phyloP scores from a whole-genome alignment of 108 stramenopile species.

The Cyclotella cryptica region DNA sequence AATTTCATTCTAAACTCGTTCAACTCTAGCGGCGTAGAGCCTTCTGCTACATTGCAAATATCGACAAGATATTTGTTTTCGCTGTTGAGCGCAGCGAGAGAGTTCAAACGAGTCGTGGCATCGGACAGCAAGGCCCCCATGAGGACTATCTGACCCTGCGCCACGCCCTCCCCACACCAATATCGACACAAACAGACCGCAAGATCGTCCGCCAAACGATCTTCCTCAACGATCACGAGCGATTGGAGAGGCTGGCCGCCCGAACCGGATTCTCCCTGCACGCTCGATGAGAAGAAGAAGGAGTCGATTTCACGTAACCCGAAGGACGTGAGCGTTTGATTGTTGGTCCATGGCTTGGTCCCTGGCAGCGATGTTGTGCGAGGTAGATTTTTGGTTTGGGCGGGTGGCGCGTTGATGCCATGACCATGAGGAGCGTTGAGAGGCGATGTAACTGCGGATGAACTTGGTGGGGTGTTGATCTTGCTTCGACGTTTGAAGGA shows the following conservation, averaged over 20 bases:
- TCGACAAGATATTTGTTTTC: not conserved
- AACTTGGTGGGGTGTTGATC: not conserved
- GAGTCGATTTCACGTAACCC: slow-evolving; percentile 82
- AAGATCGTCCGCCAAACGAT: slow-evolving; percentile 81
- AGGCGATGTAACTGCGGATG: not conserved
- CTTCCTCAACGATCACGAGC: slow-evolving; percentile 73
- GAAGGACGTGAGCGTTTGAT: slow-evolving; percentile 69
- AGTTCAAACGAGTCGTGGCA: slow-evolving; percentile 19
- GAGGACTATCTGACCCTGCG: slow-evolving; percentile 50
- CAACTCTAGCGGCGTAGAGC: slow-evolving; percentile 41
- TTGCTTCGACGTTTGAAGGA: slow-evolving; percentile 47
- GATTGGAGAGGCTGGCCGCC: slow-evolving; percentile 81
- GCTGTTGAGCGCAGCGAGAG: not conserved
- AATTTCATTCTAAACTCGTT: slow-evolving; percentile 38
- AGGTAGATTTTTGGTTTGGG: not conserved
- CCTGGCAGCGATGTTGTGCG: slow-evolving; percentile 28
- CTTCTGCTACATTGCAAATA: not conserved
- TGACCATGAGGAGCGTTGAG: not conserved
- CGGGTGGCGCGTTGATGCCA: slow-evolving; percentile 7
- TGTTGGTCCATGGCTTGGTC: slow-evolving; percentile 63
- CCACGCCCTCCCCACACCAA: slow-evolving; percentile 81
- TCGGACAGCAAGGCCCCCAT: slow-evolving; percentile 38
- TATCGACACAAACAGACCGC: slow-evolving; percentile 65
- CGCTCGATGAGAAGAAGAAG: slow-evolving; percentile 60
- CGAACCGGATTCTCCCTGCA: slow-evolving; percentile 55